phyloP scores from a whole-genome alignment of 1,284 basidiomycete species.

The Austropuccinia psidii region DNA sequence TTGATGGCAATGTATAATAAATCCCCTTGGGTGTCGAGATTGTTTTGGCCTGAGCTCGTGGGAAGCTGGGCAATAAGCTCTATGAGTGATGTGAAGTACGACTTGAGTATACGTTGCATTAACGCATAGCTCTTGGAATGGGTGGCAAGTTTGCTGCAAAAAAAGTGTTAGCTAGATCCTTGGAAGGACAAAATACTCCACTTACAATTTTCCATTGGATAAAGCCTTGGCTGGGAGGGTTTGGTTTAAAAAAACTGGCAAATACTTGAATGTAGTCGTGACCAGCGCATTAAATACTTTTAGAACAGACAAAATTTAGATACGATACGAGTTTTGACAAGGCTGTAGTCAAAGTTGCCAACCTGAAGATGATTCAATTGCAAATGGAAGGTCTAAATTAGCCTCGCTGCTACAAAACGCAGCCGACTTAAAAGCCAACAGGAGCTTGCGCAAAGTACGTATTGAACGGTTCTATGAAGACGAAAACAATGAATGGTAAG shows the following conservation, averaged over 20 bases:
- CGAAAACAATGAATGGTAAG: not conserved
- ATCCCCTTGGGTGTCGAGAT: constrained; percentile 40
- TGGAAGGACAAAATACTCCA: constrained; percentile 14
- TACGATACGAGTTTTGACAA: not conserved
- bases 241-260: constrained; percentile 76
- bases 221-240: constrained; percentile 81
- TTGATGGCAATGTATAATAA: constrained; percentile 63
- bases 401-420: constrained; percentile 63
- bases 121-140: constrained; percentile 52
- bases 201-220: constrained; percentile 73
- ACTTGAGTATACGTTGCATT: constrained; percentile 80
- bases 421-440: constrained; percentile 81
- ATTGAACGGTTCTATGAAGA: constrained; percentile 56
- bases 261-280: constrained; percentile 77
- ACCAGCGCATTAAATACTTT: constrained; percentile 91
- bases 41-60: constrained; percentile 48
- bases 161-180: not conserved
- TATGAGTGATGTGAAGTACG: constrained; percentile 77
- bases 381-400: constrained; percentile 58
- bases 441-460: constrained; percentile 70
- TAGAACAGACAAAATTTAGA: not conserved
- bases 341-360: constrained; percentile 40
- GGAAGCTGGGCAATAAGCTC: constrained; percentile 71
- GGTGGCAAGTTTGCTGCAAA: constrained; percentile 57
- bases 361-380: constrained; percentile 70